These are phyloP conservation scores for Nannizziopsis barbatae DNA, from an alignment of 2,329 filamentous ascomycete genomes.

Conservation along the genomic window DNA sequence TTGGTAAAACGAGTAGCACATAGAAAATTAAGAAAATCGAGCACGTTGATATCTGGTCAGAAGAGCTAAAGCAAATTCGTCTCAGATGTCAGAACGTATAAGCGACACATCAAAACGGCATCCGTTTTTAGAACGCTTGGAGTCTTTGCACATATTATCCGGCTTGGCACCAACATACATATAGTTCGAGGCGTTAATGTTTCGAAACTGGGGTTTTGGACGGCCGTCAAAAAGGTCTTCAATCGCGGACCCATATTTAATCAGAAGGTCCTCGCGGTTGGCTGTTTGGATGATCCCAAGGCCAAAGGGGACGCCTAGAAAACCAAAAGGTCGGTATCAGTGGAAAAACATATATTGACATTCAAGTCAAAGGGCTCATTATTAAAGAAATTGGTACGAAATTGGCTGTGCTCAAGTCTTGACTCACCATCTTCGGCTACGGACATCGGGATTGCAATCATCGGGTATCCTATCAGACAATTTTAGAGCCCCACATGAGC, in stretches of 20 bases:
- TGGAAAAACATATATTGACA: too few species aligned
- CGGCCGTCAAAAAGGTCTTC: slow-evolving; percentile 39
- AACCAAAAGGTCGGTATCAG: too few species aligned
- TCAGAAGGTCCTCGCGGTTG: slow-evolving; percentile 47
- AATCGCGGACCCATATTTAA: slow-evolving; percentile 53
- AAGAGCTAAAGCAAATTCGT: too few species aligned
- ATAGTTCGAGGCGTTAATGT: slow-evolving; percentile 10
- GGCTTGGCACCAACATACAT: slow-evolving; percentile 11
- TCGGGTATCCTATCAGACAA: slow-evolving; percentile 54
- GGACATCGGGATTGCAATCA: slow-evolving; percentile 57
- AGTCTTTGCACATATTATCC: background rate
- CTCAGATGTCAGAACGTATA: too few species aligned
- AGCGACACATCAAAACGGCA: too few species aligned
- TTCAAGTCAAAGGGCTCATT: too few species aligned
- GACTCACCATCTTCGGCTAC: slow-evolving; percentile 29
- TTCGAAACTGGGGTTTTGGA: slow-evolving; percentile 8
- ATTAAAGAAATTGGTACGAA: background rate
- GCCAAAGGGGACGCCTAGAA: slow-evolving; percentile 49
- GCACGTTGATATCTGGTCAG: too few species aligned
- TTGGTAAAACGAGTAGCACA: too few species aligned
- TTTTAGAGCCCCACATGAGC: slow-evolving; percentile 46
- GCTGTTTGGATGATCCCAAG: slow-evolving; percentile 51
- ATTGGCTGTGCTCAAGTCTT: background rate
- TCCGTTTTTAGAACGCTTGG: too few species aligned
- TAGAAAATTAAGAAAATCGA: background rate